Evolutionary conservation across 345 rosid species (phyloP).

Genomic region (Murraya paniculata): DNA sequence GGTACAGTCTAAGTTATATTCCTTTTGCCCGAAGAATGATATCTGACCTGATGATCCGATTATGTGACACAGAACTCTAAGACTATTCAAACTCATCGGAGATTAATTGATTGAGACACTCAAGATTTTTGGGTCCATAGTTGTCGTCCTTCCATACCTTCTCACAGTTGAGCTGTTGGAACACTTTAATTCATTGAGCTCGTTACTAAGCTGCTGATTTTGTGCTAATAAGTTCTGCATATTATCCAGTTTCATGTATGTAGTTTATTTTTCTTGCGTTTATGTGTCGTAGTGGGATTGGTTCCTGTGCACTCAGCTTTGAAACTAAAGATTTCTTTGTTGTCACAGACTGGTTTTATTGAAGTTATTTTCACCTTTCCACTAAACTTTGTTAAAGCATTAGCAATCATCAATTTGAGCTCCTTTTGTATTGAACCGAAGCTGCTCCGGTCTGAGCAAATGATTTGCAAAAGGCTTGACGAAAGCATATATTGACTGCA

Average conservation of each 20-base stretch:
- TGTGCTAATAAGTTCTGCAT: background rate
- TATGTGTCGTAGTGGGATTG: background rate
- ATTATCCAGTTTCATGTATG: background rate
- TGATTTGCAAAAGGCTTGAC: background rate
- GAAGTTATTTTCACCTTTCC: background rate
- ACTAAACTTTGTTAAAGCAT: background rate
- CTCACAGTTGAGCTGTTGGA: background rate
- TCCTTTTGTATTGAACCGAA: background rate
- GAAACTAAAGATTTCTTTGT: background rate
- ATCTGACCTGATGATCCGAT: conserved; percentile 70
- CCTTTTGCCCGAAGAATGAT: conserved; percentile 87
- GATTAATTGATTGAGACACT: background rate
- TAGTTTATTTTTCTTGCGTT: background rate
- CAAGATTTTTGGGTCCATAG: background rate
- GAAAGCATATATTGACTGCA: too few relatives aligned
- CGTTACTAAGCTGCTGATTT: background rate
- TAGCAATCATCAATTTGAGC: background rate
- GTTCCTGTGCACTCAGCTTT: background rate
- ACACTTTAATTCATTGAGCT: background rate
- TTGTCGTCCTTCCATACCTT: background rate
- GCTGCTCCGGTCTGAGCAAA: background rate
- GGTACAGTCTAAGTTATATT: conserved; percentile 89
- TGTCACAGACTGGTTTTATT: background rate
- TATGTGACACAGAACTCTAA: conserved; percentile 82
- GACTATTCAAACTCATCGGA: background rate